Base-by-base conservation (phyloP, 345 rosid genomes). In the Abelmoschus esculentus region DNA sequence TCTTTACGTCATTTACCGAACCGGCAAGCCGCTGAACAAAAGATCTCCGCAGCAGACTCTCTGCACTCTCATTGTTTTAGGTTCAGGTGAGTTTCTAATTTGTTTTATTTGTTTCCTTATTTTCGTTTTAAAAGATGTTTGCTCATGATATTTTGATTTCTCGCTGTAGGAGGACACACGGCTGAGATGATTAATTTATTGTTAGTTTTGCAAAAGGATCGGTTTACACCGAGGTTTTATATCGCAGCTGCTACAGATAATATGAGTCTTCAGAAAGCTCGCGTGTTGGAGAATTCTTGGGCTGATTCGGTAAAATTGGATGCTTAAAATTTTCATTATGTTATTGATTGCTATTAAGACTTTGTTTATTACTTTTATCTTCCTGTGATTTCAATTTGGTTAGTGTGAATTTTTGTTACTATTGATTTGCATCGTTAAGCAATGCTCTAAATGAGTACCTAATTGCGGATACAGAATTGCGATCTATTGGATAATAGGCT, bases 251-350 rank as follows among this genome's bases (percentile, higher is more conserved):
- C 90, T 44, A 95, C 99, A 9, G 99, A 95, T 82, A 86, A 85
- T 72, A 91, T 90, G 93, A 95, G 99, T 71, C 87, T 95, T 6
- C 96, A 91, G 61, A 95, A 91, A 77, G 96, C 96, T 80, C 89
- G 84, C 18, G 65, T 68, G 5, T 81, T 90, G 74, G 98, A 95
- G 83, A 82, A 80, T 72, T 85, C 89, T 18, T 46, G 84, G 66
- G 65, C 61, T 55, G 79, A 84, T 8, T 42, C 61, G 82, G 98
- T 87, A 78, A 50, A 54, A 70, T 66, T 19, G 7, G 11, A 38
- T 31, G 29, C 49, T 75, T 50, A 6, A 13, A 19, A 15, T 3
- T 36, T 5, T 49, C 3, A 4, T 57, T 54, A 7, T 26, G 65
- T 26, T 40, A 13, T 49, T 64, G 29, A 28, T 29, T 29, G 66